Conservation (phyloP, 2,329 filamentous ascomycete genomes). For the Alternaria novae-zelandiae region DNA sequence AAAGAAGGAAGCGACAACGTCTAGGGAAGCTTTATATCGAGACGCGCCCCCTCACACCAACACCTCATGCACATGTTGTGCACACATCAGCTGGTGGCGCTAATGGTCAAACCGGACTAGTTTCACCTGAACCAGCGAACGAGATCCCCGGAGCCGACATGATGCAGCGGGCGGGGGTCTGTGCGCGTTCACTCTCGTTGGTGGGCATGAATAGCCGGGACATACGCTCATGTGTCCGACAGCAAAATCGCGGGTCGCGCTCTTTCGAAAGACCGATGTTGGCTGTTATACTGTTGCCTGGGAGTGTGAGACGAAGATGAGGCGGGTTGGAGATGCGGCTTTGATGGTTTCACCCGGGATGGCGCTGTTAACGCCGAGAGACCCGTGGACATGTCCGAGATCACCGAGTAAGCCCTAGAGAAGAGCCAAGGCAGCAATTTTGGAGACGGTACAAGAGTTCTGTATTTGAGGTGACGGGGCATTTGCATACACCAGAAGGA, state of each 20-base stretch:
- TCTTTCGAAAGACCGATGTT: not conserved
- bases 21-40: not conserved
- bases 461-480: not conserved
- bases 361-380: not conserved
- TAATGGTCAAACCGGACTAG: slow-evolving; percentile 2
- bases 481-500: not conserved
- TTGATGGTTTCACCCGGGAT: not conserved
- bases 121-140: not conserved
- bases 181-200: not conserved
- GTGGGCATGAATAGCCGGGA: not conserved
- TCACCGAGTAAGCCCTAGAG: not conserved
- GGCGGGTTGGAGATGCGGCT: not conserved
- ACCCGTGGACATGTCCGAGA: not conserved
- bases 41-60: not conserved
- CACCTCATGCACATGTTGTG: not conserved
- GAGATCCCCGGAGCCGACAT: not conserved
- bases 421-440: not conserved
- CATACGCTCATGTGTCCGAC: not conserved
- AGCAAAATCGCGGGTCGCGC: not conserved
- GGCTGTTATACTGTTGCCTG: slow-evolving; percentile 7
- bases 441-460: not conserved
- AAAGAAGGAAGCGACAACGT: not conserved
- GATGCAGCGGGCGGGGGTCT: not conserved
- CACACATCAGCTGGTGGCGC: not conserved
- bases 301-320: not conserved